Evolutionary conservation across 2,329 filamentous ascomycete genomes (phyloP), one percentile per base, ranked within the genome.

Genomic region (Aspergillus sp.): DNA sequence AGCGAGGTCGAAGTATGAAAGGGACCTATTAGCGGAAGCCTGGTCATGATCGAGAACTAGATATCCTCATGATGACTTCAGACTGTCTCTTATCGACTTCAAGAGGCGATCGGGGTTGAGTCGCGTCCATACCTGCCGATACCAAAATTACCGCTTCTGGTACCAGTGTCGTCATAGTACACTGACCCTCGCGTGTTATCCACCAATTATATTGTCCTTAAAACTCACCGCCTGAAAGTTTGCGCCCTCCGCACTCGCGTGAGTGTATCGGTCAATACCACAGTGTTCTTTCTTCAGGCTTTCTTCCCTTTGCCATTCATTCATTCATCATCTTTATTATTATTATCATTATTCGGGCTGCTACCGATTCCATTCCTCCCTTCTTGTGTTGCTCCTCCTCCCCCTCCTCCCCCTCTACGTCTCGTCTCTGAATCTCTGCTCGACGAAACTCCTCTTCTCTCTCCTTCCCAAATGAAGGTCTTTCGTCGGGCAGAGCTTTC

Each of bases 381-480:
- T 42, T 22, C 16, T 38, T 40, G 13, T 38, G 16, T 50, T 35
- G 13, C 40, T 24, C 40, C 22, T 36, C 33, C 22, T 42, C 30
- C 19, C 22, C 24, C 43, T 35, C 22, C 22, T 33, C 43, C 22
- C 32, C 59, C 55, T 59, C 48, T 41, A 42, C 51, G 51, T 50
- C 46, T 58, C 49, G 41, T 32, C 32, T 38, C 20, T 30, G 26
- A 30, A 30, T 30, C 58, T 57, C 52, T 59, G 56, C 53, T 63
- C 56, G 58, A 58, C 55, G 55, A 54, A 52, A 44, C 60, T 56
- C 42, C 53, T 50, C 49, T 40, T 49, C 50, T 43, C 30, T 52
- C 40, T 47, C 45, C 52, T 48, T 52, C 50, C 49, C 53, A 55
- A 66, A 72, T 72, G 70, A 70, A 66, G 68, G 60, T 58, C 61